Percentiles rank a stretch among this genome's conserved stretches.
These are phyloP conservation scores for Polytrichum commune DNA, from an alignment of 225 moss, liverwort and hornwort genomes.

Conservation along the genomic window DNA sequence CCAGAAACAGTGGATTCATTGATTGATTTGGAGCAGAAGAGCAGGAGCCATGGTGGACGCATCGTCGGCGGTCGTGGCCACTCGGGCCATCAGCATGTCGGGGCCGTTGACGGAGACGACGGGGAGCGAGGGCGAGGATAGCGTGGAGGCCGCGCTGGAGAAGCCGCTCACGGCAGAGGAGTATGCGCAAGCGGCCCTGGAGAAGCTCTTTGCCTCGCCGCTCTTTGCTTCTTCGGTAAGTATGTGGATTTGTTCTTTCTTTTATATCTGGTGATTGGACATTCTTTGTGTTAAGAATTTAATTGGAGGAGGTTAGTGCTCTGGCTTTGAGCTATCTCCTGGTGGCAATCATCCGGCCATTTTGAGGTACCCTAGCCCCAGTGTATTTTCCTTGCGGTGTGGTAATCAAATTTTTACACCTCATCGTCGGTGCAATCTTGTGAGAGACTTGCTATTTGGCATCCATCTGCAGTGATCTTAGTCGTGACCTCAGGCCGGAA, in stretches of 20 bases:
- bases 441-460: no score
- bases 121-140: conserved; percentile 58
- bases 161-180: conserved; percentile 50
- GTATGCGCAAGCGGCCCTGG: conserved; percentile 59
- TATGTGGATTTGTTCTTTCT: not conserved
- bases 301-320: conserved; percentile 10
- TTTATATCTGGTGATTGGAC: not conserved
- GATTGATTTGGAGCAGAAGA: not conserved
- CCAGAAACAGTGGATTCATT: not conserved
- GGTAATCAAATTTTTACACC: no score
- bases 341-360: not conserved
- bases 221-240: conserved; percentile 61
- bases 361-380: conserved; percentile 7
- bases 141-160: conserved; percentile 35
- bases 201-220: conserved; percentile 66
- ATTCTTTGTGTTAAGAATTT: not conserved
- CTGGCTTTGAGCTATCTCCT: not conserved
- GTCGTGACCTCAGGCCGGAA: no score
- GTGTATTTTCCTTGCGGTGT: no score
- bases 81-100: conserved; percentile 36
- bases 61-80: conserved; percentile 31
- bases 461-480: no score
- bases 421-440: no score
- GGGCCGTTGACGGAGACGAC: conserved; percentile 47
- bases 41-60: conserved; percentile 32